Percentiles rank a stretch among this genome's conserved stretches.
Conservation (phyloP, 306 rosid genomes). For the Rosa lucieae region DNA sequence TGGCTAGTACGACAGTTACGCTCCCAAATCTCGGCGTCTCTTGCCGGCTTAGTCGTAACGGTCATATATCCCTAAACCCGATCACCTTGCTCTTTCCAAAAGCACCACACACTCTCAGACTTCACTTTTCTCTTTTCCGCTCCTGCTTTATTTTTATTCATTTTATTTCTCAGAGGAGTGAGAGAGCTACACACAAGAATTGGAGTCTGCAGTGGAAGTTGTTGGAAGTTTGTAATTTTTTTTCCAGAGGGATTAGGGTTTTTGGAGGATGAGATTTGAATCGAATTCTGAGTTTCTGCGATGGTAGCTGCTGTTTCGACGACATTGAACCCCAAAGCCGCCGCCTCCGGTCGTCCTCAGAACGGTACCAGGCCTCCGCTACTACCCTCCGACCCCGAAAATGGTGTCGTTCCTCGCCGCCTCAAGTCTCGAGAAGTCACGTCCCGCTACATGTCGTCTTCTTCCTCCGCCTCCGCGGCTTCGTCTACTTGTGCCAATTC, state of each 20-base stretch:
- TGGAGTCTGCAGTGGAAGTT: not conserved
- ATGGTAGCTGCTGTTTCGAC: constrained; percentile 83
- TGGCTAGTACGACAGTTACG: constrained; percentile 50
- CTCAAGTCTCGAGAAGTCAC: constrained; percentile 68
- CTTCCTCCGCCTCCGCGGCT: constrained; percentile 38
- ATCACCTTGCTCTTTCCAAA: constrained; percentile 18
- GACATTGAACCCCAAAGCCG: constrained; percentile 48
- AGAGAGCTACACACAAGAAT: not conserved
- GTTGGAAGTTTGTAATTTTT: not conserved
- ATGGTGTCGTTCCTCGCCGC: constrained; percentile 56
- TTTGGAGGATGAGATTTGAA: constrained; percentile 32
- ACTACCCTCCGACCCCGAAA: constrained; percentile 77
- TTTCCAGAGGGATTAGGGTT: constrained; percentile 30
- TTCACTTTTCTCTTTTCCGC: not conserved
- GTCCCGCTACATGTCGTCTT: constrained; percentile 75
- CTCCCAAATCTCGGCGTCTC: constrained; percentile 46
- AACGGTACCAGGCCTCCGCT: constrained; percentile 65
- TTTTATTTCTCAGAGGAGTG: not conserved
- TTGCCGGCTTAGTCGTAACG: constrained; percentile 32
- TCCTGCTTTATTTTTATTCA: not conserved
- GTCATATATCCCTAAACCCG: constrained; percentile 18
- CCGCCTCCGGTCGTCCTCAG: constrained; percentile 45
- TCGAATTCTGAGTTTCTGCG: constrained; percentile 20
- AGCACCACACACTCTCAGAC: not conserved
- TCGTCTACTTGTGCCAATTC: constrained; percentile 33